These are phyloP conservation scores for Phanerochaete carnosa DNA, from an alignment of 768 basidiomycete species.

Conservation along the genomic window DNA sequence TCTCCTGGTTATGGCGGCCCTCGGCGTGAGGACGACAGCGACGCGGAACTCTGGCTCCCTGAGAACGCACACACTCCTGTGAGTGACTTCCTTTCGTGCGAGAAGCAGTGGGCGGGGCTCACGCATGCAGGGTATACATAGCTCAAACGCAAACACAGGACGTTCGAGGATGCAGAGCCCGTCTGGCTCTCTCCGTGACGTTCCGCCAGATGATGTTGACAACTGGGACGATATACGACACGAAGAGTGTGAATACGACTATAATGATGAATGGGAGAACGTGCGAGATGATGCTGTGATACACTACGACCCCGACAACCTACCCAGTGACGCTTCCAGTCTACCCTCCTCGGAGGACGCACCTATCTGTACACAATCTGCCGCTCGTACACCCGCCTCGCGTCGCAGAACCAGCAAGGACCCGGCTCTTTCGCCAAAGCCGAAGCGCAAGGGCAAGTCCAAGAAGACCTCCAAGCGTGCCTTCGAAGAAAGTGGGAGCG, in stretches of 20 bases:
- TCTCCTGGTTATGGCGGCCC: no score
- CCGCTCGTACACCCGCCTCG: neutral
- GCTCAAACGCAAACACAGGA: neutral
- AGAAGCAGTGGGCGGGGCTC: neutral
- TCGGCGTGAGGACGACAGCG: no score
- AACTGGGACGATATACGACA: neutral
- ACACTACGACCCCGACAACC: slow-evolving; percentile 4
- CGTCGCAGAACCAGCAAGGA: neutral
- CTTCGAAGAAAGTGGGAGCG: slow-evolving; percentile 5
- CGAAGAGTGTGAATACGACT: neutral
- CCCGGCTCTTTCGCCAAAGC: neutral
- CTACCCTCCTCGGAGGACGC: neutral
- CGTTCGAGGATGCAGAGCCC: neutral
- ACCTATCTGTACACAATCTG: neutral
- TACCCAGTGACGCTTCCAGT: no score
- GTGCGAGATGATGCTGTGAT: slow-evolving; percentile 1
- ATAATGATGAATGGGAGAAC: neutral
- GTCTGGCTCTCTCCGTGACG: neutral
- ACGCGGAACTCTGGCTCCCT: neutral
- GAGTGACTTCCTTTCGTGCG: neutral
- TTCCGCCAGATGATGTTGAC: neutral
- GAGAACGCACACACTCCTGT: neutral
- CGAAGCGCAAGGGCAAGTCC: neutral
- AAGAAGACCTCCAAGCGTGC: slow-evolving; percentile 4
- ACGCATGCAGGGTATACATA: neutral